These are phyloP conservation scores for Metschnikowia cubensis DNA, from an alignment of 805 yeast genomes.

Conservation along the genomic window DNA sequence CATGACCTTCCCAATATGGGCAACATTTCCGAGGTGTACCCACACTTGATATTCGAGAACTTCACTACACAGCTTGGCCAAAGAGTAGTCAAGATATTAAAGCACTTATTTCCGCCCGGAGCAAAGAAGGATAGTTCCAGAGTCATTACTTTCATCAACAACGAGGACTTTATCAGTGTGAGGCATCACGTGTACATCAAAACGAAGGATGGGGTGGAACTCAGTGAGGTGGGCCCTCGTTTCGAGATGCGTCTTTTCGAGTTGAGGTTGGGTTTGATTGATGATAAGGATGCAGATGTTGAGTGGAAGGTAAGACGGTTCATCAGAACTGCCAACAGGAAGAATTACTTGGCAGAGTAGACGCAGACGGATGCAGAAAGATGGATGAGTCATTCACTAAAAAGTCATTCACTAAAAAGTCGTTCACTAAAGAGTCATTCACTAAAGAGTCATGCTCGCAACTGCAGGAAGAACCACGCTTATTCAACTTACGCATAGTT, in stretches of 20 bases:
- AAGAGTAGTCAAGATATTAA: slow-evolving; percentile 73
- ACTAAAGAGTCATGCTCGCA: no score
- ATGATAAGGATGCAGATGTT: slow-evolving; percentile 94
- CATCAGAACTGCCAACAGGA: slow-evolving; percentile 91
- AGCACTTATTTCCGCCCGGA: slow-evolving; percentile 96
- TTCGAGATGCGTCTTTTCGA: slow-evolving; percentile 95
- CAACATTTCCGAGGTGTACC: slow-evolving; percentile 85
- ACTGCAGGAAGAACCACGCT: no score
- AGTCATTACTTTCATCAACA: slow-evolving; percentile 88
- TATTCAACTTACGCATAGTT: no score
- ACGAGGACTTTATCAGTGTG: slow-evolving; percentile 88
- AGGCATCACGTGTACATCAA: slow-evolving; percentile 93
- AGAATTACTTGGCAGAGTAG: slow-evolving; percentile 64
- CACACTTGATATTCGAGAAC: slow-evolving; percentile 90
- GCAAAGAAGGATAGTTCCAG: slow-evolving; percentile 84
- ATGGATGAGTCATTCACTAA: no score
- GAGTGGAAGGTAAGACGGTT: slow-evolving; percentile 95
- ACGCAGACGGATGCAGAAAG: no score
- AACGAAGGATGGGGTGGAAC: slow-evolving; percentile 82
- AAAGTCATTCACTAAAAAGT: no score
- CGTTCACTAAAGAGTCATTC: no score
- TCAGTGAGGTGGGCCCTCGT: slow-evolving; percentile 97
- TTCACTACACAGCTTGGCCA: slow-evolving; percentile 78
- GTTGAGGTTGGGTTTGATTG: slow-evolving; percentile 82
- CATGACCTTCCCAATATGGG: slow-evolving; percentile 88